Conservation (phyloP, 2,329 filamentous ascomycete species). For the Scytalidium sp. region DNA sequence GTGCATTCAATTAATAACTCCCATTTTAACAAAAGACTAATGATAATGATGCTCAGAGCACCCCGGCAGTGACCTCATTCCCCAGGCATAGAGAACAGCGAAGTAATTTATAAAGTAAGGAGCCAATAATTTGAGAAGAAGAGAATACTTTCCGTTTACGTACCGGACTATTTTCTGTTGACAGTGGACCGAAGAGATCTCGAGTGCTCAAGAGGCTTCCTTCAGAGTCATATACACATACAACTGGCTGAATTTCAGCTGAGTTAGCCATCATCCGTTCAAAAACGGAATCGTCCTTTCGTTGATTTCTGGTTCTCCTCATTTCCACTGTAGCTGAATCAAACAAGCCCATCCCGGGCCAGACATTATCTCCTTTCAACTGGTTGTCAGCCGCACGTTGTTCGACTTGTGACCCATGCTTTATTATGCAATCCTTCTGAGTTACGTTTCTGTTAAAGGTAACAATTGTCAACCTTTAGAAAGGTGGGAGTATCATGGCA, state of each 20-base stretch:
- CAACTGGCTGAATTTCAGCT: slow-evolving; percentile 57
- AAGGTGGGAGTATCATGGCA: not conserved
- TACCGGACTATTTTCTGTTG: slow-evolving; percentile 49
- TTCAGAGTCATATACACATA: slow-evolving; percentile 59
- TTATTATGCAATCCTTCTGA: not conserved
- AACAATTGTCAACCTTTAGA: not conserved
- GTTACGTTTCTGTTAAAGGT: not conserved
- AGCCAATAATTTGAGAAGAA: not conserved
- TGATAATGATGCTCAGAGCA: not conserved
- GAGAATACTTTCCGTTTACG: slow-evolving; percentile 15
- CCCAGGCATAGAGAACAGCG: too few species aligned
- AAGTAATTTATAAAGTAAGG: too few species aligned
- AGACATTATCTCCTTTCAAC: slow-evolving; percentile 66
- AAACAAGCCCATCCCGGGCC: slow-evolving; percentile 79
- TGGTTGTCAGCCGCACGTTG: slow-evolving; percentile 1
- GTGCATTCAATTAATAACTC: not conserved
- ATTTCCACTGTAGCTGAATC: slow-evolving; percentile 73
- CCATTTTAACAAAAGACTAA: too few species aligned
- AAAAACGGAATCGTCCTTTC: slow-evolving; percentile 71
- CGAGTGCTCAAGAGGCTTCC: slow-evolving; percentile 49
- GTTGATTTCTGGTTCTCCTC: slow-evolving; percentile 73
- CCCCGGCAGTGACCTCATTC: too few species aligned
- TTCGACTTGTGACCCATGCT: slow-evolving; percentile 1
- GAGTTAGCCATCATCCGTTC: slow-evolving; percentile 64
- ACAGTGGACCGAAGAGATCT: slow-evolving; percentile 60